Conservation (phyloP, 2,329 filamentous ascomycete species). For the Xylariaceae sp. region DNA sequence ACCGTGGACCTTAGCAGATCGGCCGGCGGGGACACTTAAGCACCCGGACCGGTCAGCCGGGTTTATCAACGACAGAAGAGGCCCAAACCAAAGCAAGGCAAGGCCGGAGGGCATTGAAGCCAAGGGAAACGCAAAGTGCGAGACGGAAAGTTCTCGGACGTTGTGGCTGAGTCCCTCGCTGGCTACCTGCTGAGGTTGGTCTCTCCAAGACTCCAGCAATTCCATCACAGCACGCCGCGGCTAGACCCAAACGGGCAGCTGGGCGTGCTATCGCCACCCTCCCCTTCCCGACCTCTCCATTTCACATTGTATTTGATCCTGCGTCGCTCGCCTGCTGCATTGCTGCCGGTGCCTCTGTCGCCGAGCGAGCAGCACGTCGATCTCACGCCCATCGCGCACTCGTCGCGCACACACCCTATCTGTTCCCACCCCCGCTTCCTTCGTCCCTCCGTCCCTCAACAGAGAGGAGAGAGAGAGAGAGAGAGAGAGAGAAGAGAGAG, state of each 20-base stretch:
- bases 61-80: background rate
- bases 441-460: no score
- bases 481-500: no score
- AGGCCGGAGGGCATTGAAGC: background rate
- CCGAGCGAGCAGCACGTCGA: no score
- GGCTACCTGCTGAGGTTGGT: no score
- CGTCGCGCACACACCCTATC: no score
- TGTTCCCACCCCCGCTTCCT: no score
- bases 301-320: background rate
- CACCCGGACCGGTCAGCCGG: background rate
- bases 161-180: conserved; percentile 26
- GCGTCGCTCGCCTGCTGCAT: no score
- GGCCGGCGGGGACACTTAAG: background rate
- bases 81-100: background rate
- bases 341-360: no score
- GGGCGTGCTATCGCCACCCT: conserved; percentile 14
- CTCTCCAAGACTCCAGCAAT: conserved; percentile 4
- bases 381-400: no score
- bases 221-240: background rate
- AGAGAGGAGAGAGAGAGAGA: no score
- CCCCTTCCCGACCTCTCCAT: conserved; percentile 9
- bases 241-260: conserved; percentile 10
- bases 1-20: background rate
- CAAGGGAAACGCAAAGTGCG: conserved; percentile 26
- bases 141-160: conserved; percentile 25